These are phyloP conservation scores for Aspergillus cristatus DNA, from an alignment of 495 filamentous ascomycete genomes.

Conservation along the genomic window DNA sequence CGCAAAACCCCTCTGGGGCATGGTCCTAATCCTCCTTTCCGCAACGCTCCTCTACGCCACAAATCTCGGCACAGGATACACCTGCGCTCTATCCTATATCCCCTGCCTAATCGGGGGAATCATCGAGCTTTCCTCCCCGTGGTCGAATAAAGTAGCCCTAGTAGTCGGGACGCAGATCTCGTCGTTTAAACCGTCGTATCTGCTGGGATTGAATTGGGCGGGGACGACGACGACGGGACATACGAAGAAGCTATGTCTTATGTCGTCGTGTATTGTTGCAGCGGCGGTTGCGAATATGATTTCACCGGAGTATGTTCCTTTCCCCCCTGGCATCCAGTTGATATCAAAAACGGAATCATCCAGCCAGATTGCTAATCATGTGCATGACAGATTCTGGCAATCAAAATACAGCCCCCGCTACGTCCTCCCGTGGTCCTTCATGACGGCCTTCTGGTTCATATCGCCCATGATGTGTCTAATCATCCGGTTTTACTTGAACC, in stretches of 20 bases:
- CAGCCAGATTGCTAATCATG: neutral
- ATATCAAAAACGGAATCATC: too few species aligned
- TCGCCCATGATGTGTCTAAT: slow-evolving; percentile 6
- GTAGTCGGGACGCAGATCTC: slow-evolving; percentile 5
- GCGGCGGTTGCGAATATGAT: slow-evolving; percentile 6
- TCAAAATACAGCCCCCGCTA: slow-evolving; percentile 5
- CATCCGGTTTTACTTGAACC: slow-evolving; percentile 6
- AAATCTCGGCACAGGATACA: slow-evolving; percentile 3
- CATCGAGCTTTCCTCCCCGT: slow-evolving; percentile 7
- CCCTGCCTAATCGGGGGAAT: slow-evolving; percentile 4
- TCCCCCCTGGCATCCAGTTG: neutral
- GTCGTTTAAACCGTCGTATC: slow-evolving; percentile 7
- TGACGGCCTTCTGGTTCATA: slow-evolving; percentile 7
- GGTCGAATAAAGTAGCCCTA: slow-evolving; percentile 6
- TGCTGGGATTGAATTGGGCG: slow-evolving; percentile 5
- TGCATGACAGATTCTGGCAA: slow-evolving; percentile 4
- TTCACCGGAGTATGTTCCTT: slow-evolving; percentile 5
- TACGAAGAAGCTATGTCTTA: slow-evolving; percentile 6
- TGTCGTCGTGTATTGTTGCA: slow-evolving; percentile 6
- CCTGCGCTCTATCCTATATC: slow-evolving; percentile 6
- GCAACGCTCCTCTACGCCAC: slow-evolving; percentile 2
- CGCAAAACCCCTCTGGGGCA: slow-evolving; percentile 4
- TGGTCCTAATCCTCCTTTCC: slow-evolving; percentile 2
- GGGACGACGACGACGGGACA: slow-evolving; percentile 5
- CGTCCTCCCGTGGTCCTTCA: slow-evolving; percentile 4